Evolutionary conservation across 2,329 filamentous ascomycete genomes (phyloP).

Genomic region (Pseudogymnoascus pannorum): DNA sequence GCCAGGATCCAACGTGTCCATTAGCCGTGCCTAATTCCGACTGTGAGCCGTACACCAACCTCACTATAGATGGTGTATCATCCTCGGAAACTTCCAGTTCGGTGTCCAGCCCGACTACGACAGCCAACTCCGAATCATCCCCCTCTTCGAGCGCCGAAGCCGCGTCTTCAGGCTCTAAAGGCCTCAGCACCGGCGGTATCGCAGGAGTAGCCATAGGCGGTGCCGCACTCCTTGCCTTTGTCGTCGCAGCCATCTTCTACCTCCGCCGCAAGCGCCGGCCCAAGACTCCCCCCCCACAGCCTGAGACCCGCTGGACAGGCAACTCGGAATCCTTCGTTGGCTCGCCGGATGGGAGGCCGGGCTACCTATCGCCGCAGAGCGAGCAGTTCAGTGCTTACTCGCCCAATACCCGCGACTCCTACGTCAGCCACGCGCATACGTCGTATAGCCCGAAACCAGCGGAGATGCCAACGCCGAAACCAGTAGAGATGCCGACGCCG

Average conservation of each 20-base stretch:
- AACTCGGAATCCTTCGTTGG: neutral
- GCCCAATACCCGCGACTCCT: neutral
- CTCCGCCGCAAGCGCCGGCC: neutral
- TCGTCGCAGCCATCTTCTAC: constrained; percentile 10
- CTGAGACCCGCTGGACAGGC: neutral
- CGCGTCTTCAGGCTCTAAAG: constrained; percentile 11
- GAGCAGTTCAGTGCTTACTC: neutral
- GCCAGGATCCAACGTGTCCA: constrained; percentile 25
- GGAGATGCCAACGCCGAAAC: neutral
- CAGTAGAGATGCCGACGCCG: neutral
- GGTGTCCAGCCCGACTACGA: neutral
- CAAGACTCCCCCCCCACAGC: neutral
- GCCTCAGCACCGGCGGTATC: constrained; percentile 16
- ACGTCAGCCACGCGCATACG: neutral
- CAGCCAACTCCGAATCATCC: neutral
- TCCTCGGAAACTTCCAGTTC: constrained; percentile 12
- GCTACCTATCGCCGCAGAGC: neutral
- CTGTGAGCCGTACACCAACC: constrained; percentile 23
- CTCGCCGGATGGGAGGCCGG: neutral
- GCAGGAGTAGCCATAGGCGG: constrained; percentile 25
- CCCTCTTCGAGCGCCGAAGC: neutral
- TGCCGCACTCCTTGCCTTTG: constrained; percentile 20
- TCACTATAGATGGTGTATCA: constrained; percentile 18
- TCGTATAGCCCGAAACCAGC: neutral
- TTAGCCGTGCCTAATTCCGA: constrained; percentile 23